Conservation (phyloP, 2,329 filamentous ascomycete species). For the Alternaria longipes region DNA sequence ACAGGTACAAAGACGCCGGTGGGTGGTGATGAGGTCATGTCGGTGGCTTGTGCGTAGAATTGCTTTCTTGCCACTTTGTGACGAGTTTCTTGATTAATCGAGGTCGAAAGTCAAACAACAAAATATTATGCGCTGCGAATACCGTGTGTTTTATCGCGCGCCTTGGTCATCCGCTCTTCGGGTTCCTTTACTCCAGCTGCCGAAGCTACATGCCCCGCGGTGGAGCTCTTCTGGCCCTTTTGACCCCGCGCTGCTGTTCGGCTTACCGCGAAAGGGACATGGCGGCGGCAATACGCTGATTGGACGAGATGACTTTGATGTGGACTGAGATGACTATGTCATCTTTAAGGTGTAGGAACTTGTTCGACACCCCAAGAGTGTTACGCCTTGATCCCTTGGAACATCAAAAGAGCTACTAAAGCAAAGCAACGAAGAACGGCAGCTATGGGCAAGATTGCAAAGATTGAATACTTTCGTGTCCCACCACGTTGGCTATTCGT, state of each 20-base stretch:
- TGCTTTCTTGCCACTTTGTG: neutral
- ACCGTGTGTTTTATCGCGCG: slow-evolving; percentile 7
- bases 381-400: too few species aligned
- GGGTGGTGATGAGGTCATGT: slow-evolving; percentile 44
- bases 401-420: neutral
- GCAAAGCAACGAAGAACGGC: neutral
- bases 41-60: slow-evolving; percentile 19
- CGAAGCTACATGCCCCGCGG: slow-evolving; percentile 36
- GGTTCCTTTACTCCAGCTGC: slow-evolving; percentile 33
- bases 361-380: neutral
- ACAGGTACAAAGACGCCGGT: slow-evolving; percentile 56
- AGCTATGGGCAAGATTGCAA: slow-evolving; percentile 69
- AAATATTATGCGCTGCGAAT: neutral
- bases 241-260: slow-evolving; percentile 42
- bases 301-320: neutral
- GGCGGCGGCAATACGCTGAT: neutral
- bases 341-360: neutral
- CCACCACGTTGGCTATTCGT: slow-evolving; percentile 81
- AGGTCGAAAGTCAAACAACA: neutral
- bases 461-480: slow-evolving; percentile 77
- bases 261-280: slow-evolving; percentile 21
- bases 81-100: neutral
- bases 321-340: neutral
- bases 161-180: slow-evolving; percentile 32
- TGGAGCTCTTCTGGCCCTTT: slow-evolving; percentile 23